Percentiles rank a stretch among this genome's conserved stretches.
phyloP scores from a whole-genome alignment of 2,329 filamentous ascomycete species.

The Ceratocystiopsis minuta region DNA sequence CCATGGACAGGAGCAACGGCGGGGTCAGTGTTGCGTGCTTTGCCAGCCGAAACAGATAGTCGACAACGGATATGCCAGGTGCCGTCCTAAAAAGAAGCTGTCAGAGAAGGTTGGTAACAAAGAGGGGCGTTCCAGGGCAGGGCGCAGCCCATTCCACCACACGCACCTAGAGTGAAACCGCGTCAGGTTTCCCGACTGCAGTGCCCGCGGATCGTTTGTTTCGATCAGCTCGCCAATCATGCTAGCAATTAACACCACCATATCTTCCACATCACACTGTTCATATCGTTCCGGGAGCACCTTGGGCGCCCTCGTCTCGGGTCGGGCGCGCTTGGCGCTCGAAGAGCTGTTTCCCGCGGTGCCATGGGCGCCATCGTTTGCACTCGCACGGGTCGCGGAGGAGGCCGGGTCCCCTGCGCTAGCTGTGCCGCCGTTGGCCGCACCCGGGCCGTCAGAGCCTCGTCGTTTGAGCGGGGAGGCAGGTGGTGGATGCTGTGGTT shows the following conservation, averaged over 20 bases:
- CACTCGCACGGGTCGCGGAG: too few relatives aligned
- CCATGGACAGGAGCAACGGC: constrained; percentile 91
- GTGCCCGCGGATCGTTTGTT: constrained; percentile 74
- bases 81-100: constrained; percentile 29
- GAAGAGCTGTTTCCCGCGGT: too few relatives aligned
- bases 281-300: constrained; percentile 60
- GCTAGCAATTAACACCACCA: constrained; percentile 78
- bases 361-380: too few relatives aligned
- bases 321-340: constrained; percentile 30
- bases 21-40: constrained; percentile 87
- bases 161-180: constrained; percentile 71
- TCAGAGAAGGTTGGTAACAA: background rate
- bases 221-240: constrained; percentile 93
- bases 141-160: too few relatives aligned
- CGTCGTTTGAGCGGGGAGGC: too few relatives aligned
- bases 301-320: constrained; percentile 33
- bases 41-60: constrained; percentile 83
- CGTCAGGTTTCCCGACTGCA: constrained; percentile 72
- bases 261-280: constrained; percentile 61
- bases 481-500: too few relatives aligned
- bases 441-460: too few relatives aligned
- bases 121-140: constrained; percentile 17
- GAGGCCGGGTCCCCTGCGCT: too few relatives aligned
- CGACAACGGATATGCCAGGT: constrained; percentile 81
- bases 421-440: too few relatives aligned